Base-by-base conservation (phyloP, 108 stramenopile genomes). In the Stephanodiscus minutulus region DNA sequence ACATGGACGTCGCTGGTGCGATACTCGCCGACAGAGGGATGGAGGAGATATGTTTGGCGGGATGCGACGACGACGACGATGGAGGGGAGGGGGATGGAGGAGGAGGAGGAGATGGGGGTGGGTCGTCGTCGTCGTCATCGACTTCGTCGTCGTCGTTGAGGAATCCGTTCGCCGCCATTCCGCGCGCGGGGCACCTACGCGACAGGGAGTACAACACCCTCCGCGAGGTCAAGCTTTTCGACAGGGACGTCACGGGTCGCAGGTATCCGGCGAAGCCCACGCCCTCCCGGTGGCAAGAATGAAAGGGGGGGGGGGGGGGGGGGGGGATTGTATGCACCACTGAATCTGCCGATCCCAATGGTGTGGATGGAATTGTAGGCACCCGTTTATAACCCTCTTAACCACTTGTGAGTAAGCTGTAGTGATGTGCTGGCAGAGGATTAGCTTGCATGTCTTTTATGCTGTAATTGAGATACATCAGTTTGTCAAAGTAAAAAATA, bases 1-100 rank as follows among this genome's bases (percentile, higher is more conserved):
- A 98, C 83, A 86, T 98, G 87, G 90, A 94, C 66, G 87, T 98
- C 28, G 97, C 97, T 7, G 64, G 64, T 24, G 88, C 88, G 11
- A 96, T 98, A 77, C 71, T 98, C 69, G 69, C 77, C 43, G 88
- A 94, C 5, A 60, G 77, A 53, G 77, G 61, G 21, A 66, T 56
- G 36, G 66, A 41, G 27, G 69, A 70, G 54, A 66, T 70, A 66
- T 28, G 29, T 11, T 59, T 77, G 57, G n/a, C 50, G 56, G 58
- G 36, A 50, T 28, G 20, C 5, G 59, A 35, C 36, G 35, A 13
- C n/a, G 57, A 3, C n/a, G 57, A 7, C n/a, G 15, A 35, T 3
- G 17, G 57, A 13, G 13, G 35, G 37, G 31, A 17, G 37, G 36
- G 35, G 1, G 33, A 1, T 8, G 17, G n/a, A 21, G 59, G 9